Percentiles rank a stretch among this genome's conserved stretches.
phyloP scores from a whole-genome alignment of 768 basidiomycete species.

The Pisolithus microcarpus region DNA sequence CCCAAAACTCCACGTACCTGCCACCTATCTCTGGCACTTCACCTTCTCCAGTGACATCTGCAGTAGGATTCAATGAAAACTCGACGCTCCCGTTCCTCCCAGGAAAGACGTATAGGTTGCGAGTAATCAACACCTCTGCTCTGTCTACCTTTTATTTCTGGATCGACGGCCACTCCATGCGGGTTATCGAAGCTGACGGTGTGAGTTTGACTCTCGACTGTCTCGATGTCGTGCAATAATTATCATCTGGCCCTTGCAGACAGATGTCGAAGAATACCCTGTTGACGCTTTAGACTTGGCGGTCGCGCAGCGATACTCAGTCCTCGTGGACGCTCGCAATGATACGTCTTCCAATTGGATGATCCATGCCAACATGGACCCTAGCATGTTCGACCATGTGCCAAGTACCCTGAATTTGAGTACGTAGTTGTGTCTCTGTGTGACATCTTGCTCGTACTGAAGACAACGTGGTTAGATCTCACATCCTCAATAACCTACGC shows the following conservation, averaged over 20 bases:
- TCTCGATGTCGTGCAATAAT: background rate
- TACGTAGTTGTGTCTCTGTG: constrained; percentile 27
- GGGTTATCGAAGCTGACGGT: constrained; percentile 77
- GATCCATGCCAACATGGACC: constrained; percentile 88
- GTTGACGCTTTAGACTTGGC: constrained; percentile 68
- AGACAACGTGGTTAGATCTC: constrained; percentile 42
- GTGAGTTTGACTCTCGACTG: constrained; percentile 33
- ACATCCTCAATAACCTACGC: constrained; percentile 81
- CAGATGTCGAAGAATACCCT: constrained; percentile 67
- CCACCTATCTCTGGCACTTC: constrained; percentile 46
- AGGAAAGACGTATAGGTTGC: constrained; percentile 85
- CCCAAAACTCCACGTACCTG: constrained; percentile 66
- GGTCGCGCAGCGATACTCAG: constrained; percentile 89
- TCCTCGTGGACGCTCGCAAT: constrained; percentile 87
- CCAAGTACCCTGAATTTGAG: constrained; percentile 70
- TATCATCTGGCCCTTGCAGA: constrained; percentile 33
- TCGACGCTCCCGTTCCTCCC: constrained; percentile 73
- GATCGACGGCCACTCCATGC: constrained; percentile 86
- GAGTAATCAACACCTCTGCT: constrained; percentile 78
- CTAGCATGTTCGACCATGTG: constrained; percentile 79
- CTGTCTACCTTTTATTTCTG: constrained; percentile 77
- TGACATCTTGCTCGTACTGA: background rate
- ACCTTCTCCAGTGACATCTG: constrained; percentile 40
- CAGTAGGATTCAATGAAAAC: constrained; percentile 81
- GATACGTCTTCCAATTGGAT: constrained; percentile 80